Conservation (phyloP, 495 filamentous ascomycete genomes). For the Venustampulla echinocandica region DNA sequence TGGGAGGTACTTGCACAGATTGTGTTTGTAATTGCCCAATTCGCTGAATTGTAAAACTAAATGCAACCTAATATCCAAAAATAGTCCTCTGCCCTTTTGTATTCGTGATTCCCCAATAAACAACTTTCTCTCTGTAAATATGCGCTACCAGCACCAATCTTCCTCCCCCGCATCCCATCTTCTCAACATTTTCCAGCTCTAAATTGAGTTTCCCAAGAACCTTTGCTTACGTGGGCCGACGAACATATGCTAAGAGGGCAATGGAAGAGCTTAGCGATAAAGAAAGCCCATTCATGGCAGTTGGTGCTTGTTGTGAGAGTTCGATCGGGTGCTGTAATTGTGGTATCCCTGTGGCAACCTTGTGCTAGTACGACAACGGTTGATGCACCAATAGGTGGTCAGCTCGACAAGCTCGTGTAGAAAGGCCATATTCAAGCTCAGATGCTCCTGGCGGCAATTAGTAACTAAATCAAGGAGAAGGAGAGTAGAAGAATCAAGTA, state of each 20-base stretch:
- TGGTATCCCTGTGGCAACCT: background rate
- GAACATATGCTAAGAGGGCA: slow-evolving; percentile 1
- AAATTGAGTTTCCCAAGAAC: background rate
- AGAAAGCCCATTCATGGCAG: slow-evolving; percentile 1
- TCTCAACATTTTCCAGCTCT: background rate
- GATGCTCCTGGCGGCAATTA: slow-evolving; percentile 2
- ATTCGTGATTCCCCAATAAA: background rate
- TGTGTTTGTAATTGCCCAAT: too few species aligned
- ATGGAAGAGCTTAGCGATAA: background rate
- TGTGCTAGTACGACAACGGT: slow-evolving; percentile 6
- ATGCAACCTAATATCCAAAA: too few species aligned
- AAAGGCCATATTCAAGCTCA: slow-evolving; percentile 1
- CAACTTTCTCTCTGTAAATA: background rate
- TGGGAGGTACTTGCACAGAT: too few species aligned
- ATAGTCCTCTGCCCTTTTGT: too few species aligned
- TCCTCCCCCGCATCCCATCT: slow-evolving; percentile 3
- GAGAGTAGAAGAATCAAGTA: slow-evolving; percentile 1
- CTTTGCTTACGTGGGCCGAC: slow-evolving; percentile 1
- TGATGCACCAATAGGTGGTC: background rate
- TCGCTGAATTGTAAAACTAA: too few species aligned
- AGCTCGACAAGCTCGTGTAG: slow-evolving; percentile 1
- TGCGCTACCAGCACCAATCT: background rate
- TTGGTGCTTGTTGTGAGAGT: slow-evolving; percentile 4
- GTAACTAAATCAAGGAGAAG: background rate
- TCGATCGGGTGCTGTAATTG: background rate